Evolutionary conservation across 768 basidiomycete genomes (phyloP).

Genomic region (Piloderma croceum): DNA sequence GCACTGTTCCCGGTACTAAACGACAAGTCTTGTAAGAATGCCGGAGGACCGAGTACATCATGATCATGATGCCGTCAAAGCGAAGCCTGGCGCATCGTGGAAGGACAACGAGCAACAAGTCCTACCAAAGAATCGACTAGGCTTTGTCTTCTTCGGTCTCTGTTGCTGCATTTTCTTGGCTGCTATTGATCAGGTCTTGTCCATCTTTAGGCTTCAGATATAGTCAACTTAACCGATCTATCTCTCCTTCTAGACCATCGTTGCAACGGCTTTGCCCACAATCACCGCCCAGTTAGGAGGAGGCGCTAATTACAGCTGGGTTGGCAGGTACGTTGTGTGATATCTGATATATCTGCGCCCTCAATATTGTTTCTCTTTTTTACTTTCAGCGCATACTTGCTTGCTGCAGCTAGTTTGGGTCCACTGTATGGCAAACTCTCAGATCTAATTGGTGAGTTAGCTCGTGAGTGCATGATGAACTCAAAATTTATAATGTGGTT

Average conservation of each 20-base stretch:
- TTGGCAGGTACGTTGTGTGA: slow-evolving; percentile 47
- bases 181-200: slow-evolving; percentile 54
- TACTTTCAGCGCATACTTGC: slow-evolving; percentile 62
- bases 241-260: slow-evolving; percentile 44
- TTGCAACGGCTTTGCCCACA: slow-evolving; percentile 72
- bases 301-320: slow-evolving; percentile 64
- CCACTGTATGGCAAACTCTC: slow-evolving; percentile 79
- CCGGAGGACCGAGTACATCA: too few species aligned
- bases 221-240: too few species aligned
- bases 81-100: slow-evolving; percentile 48
- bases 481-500: not conserved
- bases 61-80: slow-evolving; percentile 17
- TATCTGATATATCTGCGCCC: not conserved
- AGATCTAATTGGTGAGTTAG: slow-evolving; percentile 39
- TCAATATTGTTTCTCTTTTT: slow-evolving; percentile 6
- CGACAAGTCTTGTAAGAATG: too few species aligned
- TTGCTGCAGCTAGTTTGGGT: slow-evolving; percentile 59
- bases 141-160: slow-evolving; percentile 23
- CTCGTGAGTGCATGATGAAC: slow-evolving; percentile 1
- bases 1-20: too few species aligned
- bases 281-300: slow-evolving; percentile 64
- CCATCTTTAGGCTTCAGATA: too few species aligned
- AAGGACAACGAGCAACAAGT: slow-evolving; percentile 45
- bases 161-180: slow-evolving; percentile 32
- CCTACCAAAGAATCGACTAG: slow-evolving; percentile 17